Percentiles rank a stretch among this genome's conserved stretches.
Conservation (phyloP, 2,329 filamentous ascomycete species). For the Talaromyces verruculosus region DNA sequence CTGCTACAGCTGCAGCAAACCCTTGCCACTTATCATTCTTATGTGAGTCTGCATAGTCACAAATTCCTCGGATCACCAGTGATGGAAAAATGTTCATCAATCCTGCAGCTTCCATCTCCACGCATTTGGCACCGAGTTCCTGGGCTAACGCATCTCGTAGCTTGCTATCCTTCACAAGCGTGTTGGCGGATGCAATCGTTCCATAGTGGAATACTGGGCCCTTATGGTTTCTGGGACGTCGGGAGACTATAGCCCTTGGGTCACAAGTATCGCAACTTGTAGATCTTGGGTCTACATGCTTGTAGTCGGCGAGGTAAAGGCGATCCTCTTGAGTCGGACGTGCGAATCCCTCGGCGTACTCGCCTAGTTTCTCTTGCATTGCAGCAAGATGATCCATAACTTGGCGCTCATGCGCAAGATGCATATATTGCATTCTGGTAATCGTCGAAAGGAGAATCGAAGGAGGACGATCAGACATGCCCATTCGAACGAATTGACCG, state of each 20-base stretch:
- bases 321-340: neutral
- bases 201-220: constrained; percentile 29
- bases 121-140: neutral
- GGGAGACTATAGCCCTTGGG: neutral
- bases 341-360: neutral
- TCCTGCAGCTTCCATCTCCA: constrained; percentile 17
- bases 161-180: constrained; percentile 19
- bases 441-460: neutral
- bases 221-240: constrained; percentile 20
- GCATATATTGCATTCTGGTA: neutral
- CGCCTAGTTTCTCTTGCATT: neutral
- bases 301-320: neutral
- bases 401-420: neutral
- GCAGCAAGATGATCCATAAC: neutral
- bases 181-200: constrained; percentile 30
- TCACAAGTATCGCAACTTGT: neutral
- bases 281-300: neutral
- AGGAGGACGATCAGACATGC: neutral
- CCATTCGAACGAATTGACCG: neutral
- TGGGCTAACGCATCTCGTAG: neutral
- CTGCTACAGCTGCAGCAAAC: constrained; percentile 21
- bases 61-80: constrained; percentile 21
- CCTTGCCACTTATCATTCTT: constrained; percentile 22
- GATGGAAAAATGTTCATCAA: constrained; percentile 19
- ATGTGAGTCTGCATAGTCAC: constrained; percentile 17